Conservation (phyloP, 2,329 filamentous ascomycete species). For the Diplodia mutila region DNA sequence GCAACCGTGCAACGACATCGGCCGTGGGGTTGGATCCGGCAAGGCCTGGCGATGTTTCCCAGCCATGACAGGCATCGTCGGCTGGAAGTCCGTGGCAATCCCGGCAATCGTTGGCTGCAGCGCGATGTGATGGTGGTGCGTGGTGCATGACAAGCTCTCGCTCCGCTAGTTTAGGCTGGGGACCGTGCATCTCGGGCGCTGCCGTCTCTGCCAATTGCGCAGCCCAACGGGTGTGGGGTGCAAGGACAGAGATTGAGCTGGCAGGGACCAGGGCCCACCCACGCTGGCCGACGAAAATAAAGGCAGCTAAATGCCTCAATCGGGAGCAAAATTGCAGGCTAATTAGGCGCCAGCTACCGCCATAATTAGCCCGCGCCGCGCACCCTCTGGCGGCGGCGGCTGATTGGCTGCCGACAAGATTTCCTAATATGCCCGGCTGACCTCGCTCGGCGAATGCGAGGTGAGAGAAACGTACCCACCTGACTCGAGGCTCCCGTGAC, state of each 20-base stretch:
- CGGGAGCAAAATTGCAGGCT: neutral
- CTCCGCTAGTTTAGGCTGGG: slow-evolving; percentile 28
- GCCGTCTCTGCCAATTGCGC: slow-evolving; percentile 25
- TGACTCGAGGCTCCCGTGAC: slow-evolving; percentile 23
- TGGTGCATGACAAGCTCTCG: slow-evolving; percentile 42
- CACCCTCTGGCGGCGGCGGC: neutral
- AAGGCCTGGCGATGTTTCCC: slow-evolving; percentile 38
- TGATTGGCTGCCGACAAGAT: slow-evolving; percentile 22
- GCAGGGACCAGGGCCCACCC: slow-evolving; percentile 16
- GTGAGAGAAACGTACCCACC: slow-evolving; percentile 13
- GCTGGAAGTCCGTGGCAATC: slow-evolving; percentile 9
- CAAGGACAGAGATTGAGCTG: slow-evolving; percentile 25
- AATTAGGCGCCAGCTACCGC: neutral
- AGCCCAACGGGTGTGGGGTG: slow-evolving; percentile 22
- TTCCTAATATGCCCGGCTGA: slow-evolving; percentile 25
- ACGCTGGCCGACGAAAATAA: slow-evolving; percentile 9
- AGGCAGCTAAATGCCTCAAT: slow-evolving; percentile 5
- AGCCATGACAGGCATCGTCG: slow-evolving; percentile 1
- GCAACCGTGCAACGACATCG: slow-evolving; percentile 21
- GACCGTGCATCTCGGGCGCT: slow-evolving; percentile 25
- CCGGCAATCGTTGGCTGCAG: slow-evolving; percentile 16
- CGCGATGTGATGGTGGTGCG: slow-evolving; percentile 20
- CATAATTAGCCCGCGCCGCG: slow-evolving; percentile 18
- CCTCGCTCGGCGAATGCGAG: slow-evolving; percentile 12
- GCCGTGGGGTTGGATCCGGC: slow-evolving; percentile 31